These are phyloP conservation scores for Ogataea pignaliae DNA, from an alignment of 805 yeast genomes.

Conservation along the genomic window DNA sequence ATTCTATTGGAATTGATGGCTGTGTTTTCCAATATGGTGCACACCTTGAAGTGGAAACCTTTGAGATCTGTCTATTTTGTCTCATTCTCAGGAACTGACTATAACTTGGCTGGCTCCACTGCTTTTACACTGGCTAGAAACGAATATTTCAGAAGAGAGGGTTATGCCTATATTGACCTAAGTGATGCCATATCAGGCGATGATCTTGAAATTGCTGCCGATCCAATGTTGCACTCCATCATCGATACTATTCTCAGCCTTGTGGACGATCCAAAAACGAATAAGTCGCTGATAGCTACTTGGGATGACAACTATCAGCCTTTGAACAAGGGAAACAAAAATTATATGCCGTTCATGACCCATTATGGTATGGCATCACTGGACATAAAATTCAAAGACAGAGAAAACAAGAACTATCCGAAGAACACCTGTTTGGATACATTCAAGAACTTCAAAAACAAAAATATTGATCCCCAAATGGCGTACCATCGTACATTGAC, in stretches of 20 bases:
- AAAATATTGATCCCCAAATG: constrained; percentile 52
- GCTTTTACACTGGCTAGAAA: constrained; percentile 62
- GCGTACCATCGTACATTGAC: constrained; percentile 51
- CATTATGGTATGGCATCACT: constrained; percentile 67
- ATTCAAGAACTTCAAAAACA: constrained; percentile 47
- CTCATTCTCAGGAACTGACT: constrained; percentile 79
- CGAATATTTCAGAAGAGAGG: constrained; percentile 53
- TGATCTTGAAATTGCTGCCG: constrained; percentile 42
- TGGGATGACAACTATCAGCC: constrained; percentile 19
- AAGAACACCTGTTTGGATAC: constrained; percentile 58
- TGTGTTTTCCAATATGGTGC: constrained; percentile 58
- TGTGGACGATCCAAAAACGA: constrained; percentile 23
- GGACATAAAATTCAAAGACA: constrained; percentile 44
- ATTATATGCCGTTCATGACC: constrained; percentile 63
- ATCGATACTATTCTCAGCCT: constrained; percentile 38
- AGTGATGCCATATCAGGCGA: constrained; percentile 57
- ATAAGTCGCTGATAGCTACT: constrained; percentile 17
- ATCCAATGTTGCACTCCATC: constrained; percentile 57
- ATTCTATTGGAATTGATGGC: constrained; percentile 67
- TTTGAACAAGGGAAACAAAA: constrained; percentile 40
- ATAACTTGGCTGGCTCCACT: constrained; percentile 80
- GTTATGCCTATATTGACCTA: constrained; percentile 69
- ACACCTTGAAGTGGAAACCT: constrained; percentile 74
- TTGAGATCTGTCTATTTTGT: constrained; percentile 75
- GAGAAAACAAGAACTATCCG: constrained; percentile 34